Base-by-base conservation (phyloP, 768 basidiomycete species). In the Rhizopogon salebrosus region DNA sequence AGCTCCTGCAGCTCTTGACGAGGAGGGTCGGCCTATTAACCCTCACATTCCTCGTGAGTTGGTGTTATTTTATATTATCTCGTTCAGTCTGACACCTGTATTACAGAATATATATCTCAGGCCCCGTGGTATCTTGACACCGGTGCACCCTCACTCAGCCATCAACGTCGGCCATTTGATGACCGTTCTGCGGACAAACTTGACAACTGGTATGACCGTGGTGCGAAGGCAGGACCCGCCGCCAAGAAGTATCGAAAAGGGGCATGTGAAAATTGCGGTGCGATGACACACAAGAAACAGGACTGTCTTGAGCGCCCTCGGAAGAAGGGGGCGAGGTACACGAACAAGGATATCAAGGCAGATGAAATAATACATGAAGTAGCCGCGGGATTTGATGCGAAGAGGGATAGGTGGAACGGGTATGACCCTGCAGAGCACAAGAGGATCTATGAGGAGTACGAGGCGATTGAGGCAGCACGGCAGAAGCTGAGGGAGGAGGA, bases 101-200 rank as follows among this genome's bases (percentile, higher is more conserved):
- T 37, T 55, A 11, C 59, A 94, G 92, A 98, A 73, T 99, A 98
- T 67, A 99, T 99, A 67, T 92, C 95, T 6, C 92, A 95, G 70
- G 95, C 93, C 7, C 97, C 97, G 53, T 99, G 97, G 97, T 99
- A 98, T 70, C 82, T 95, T 59, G 92, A 98, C 70, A 93, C 89
- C 4, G 97, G 93, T 41, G 86, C 82, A 31, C 94, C 97, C 1
- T 94, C 94, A 9, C 79, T 99, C 51, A 91, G 85, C 65, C 95
- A 98, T 76, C 97, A 99, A 68, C 86, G 95, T 60, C 83, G 85
- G 56, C 85, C 80, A 20, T 59, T 75, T 4, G 83, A 87, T 27
- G 83, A 84, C 57, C 71, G 75, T 51, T 68, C 80, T 8, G 46
- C 75, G 14, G 75, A 77, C 65, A 90, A 89, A 68, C 84, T 95